These are phyloP conservation scores for Vitis hybrid DNA, from an alignment of 177 flowering plant species.

Conservation along the genomic window DNA sequence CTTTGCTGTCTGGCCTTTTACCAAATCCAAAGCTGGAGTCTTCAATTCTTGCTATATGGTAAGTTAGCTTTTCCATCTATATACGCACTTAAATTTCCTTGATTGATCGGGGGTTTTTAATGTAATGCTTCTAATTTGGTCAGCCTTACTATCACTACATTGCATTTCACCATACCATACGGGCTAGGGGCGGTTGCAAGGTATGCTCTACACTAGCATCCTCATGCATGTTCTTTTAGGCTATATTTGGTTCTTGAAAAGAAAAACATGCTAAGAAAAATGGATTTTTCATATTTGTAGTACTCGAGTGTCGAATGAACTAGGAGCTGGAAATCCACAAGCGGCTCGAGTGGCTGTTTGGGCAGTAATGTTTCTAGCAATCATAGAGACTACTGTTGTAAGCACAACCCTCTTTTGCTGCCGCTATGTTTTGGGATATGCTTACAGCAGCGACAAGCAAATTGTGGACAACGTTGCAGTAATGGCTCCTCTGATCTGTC, in stretches of 20 bases:
- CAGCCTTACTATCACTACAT: constrained; percentile 27
- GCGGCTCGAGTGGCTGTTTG: constrained; percentile 20
- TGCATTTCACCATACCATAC: constrained; percentile 27
- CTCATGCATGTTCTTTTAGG: background rate
- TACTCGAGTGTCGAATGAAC: constrained; percentile 32
- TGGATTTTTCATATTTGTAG: constrained; percentile 10
- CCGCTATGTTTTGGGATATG: constrained; percentile 24
- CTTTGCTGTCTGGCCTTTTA: constrained; percentile 23
- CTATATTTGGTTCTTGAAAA: background rate
- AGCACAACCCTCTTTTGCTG: constrained; percentile 14
- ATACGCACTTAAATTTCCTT: background rate
- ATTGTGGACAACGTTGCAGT: constrained; percentile 18
- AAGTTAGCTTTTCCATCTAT: background rate
- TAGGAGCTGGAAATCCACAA: constrained; percentile 30
- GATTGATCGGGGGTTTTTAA: background rate
- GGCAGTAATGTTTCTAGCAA: constrained; percentile 13
- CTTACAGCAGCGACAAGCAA: constrained; percentile 23
- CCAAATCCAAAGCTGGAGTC: constrained; percentile 31
- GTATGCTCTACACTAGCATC: constrained; percentile 2
- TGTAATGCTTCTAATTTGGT: background rate
- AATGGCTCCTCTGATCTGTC: constrained; percentile 25
- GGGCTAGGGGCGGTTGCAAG: constrained; percentile 35
- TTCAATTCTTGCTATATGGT: constrained; percentile 34
- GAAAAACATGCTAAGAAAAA: background rate
- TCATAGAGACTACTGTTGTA: constrained; percentile 11